These are phyloP conservation scores for Yarrowia sp. DNA, from an alignment of 805 yeast species.

Conservation along the genomic window DNA sequence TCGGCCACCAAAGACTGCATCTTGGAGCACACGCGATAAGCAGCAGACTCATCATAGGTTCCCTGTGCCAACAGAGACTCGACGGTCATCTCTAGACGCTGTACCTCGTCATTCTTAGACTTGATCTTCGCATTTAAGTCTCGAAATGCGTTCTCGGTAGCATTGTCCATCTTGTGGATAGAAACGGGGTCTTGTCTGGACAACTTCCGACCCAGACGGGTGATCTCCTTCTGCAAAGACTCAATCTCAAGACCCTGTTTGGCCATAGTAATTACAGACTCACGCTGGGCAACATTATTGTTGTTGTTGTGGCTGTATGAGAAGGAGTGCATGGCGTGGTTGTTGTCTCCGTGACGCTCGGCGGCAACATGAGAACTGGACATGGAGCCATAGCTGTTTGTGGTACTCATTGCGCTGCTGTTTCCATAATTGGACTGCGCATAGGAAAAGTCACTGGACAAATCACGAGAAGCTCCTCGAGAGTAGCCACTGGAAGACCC, in stretches of 20 bases:
- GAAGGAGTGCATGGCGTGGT: not conserved
- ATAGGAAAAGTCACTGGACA: not conserved
- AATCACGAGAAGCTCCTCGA: not conserved
- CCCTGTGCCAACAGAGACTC: constrained; percentile 17
- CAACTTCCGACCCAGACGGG: not conserved
- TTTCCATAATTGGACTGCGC: not conserved
- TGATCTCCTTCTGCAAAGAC: not conserved
- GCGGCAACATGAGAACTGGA: not conserved
- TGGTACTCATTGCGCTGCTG: not conserved
- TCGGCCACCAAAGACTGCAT: constrained; percentile 6
- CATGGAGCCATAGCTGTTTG: constrained; percentile 1
- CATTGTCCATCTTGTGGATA: not conserved
- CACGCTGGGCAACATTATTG: not conserved
- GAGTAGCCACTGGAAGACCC: not conserved
- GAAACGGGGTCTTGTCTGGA: constrained; percentile 2
- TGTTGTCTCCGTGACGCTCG: not conserved
- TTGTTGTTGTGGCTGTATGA: not conserved
- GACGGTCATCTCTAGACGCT: not conserved
- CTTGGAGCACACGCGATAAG: constrained; percentile 9
- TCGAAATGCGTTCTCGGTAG: not conserved
- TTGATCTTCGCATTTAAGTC: not conserved
- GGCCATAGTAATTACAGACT: not conserved
- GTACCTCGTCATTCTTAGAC: not conserved
- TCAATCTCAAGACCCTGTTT: constrained; percentile 19
- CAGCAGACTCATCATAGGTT: not conserved